Conservation (phyloP, 2,329 filamentous ascomycete genomes). For the Tolypocladium inflatum region DNA sequence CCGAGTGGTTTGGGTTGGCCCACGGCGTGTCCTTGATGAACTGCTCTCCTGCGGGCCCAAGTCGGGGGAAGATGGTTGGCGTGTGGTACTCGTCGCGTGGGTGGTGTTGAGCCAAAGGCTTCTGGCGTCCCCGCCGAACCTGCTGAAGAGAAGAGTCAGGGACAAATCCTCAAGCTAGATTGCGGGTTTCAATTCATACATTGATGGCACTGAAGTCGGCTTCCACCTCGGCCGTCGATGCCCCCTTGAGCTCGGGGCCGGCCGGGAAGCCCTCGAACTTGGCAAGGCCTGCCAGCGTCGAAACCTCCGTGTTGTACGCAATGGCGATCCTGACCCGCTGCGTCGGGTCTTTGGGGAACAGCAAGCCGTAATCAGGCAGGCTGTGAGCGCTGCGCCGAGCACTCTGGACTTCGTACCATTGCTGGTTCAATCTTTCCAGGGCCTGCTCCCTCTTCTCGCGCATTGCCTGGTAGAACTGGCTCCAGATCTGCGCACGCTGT, state of each 20-base stretch:
- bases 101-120: conserved; percentile 20
- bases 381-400: conserved; percentile 75
- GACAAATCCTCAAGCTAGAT: conserved; percentile 1
- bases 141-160: conserved; percentile 20
- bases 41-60: conserved; percentile 68
- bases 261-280: conserved; percentile 96
- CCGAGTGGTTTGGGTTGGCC: conserved; percentile 81
- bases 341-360: conserved; percentile 66
- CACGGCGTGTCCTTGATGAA: conserved; percentile 85
- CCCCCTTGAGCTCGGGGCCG: conserved; percentile 72
- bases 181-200: conserved; percentile 34
- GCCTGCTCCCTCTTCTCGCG: conserved; percentile 74
- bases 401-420: conserved; percentile 88
- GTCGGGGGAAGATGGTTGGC: conserved; percentile 35
- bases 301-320: conserved; percentile 92
- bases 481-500: conserved; percentile 75
- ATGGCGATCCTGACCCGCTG: conserved; percentile 78
- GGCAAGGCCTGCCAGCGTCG: conserved; percentile 77
- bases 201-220: conserved; percentile 85
- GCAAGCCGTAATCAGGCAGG: conserved; percentile 71
- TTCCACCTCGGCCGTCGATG: conserved; percentile 64
- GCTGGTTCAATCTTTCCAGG: conserved; percentile 71
- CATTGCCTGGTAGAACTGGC: conserved; percentile 81
- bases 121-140: conserved; percentile 23
- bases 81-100: conserved; percentile 31